These are phyloP conservation scores for Raphidocelis subcapitata DNA, from an alignment of 139 green algal species.

Conservation along the genomic window DNA sequence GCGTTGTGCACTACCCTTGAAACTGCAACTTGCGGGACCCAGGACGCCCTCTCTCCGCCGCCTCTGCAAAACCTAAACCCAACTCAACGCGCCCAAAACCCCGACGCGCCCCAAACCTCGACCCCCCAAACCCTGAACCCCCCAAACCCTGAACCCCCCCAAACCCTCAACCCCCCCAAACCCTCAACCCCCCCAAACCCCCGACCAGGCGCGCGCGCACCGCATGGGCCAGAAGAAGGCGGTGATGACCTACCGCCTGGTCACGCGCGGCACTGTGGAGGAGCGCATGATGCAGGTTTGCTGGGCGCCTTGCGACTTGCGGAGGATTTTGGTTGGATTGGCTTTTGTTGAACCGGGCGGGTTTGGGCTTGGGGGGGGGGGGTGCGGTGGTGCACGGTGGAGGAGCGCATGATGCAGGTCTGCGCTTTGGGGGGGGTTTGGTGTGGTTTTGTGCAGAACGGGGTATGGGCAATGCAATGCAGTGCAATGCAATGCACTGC, in stretches of 20 bases:
- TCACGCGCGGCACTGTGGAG: slow-evolving; percentile 81
- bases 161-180: too few relatives aligned
- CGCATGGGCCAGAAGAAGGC: slow-evolving; percentile 70
- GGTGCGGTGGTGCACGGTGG: slow-evolving; percentile 46
- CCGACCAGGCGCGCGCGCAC: slow-evolving; percentile 74
- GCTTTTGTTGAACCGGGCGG: not conserved
- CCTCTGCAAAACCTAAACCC: too few relatives aligned
- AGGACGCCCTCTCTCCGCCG: too few relatives aligned
- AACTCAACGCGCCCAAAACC: too few relatives aligned
- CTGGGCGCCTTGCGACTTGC: not conserved
- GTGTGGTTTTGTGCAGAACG: not conserved
- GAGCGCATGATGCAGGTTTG: slow-evolving; percentile 92
- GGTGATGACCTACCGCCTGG: slow-evolving; percentile 86
- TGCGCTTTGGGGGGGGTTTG: not conserved
- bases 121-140: too few relatives aligned
- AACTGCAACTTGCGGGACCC: too few relatives aligned
- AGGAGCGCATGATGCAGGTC: slow-evolving; percentile 85
- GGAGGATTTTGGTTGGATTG: not conserved
- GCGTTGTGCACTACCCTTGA: too few relatives aligned
- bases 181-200: too few relatives aligned
- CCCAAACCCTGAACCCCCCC: too few relatives aligned
- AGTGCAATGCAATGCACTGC: too few relatives aligned
- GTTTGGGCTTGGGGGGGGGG: not conserved
- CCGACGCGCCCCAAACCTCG: too few relatives aligned
- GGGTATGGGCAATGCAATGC: too few relatives aligned